Base-by-base conservation (phyloP, 192 early-diverging fungal species). In the Pilaira anomala region DNA sequence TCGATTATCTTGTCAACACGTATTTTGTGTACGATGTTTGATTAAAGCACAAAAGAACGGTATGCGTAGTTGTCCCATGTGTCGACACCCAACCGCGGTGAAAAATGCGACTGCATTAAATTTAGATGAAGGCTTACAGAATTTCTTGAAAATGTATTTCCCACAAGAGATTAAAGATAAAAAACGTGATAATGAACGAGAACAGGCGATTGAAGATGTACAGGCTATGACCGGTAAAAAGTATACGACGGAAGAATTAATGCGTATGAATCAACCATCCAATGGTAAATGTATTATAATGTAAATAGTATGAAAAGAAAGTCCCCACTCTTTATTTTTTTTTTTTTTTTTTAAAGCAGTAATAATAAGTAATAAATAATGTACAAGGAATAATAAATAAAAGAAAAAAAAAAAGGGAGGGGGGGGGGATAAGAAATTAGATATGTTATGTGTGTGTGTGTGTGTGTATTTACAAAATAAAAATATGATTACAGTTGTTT, bases 11-110 rank as follows among this genome's bases (percentile, higher is more conserved):
- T 94, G 92, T 77, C 65, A 69, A 0, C 92, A 94, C 57, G 76
- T 91, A 8, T 94, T 89, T 60, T 94, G 92, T 69, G 83, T 90
- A 3, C 82, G 88, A 3, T 94, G 92, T 52, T 62, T 94, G 21
- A 80, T 94, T 49, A 90, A 92, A 56, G 86, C 89, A 1, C 84
- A 86, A 30, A 60, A 74, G 7, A 78, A 86, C 24, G 66, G 68
- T 7, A 87, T 92, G 75, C 58, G 67, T 46, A 76, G 89, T 71
- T 94, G 92, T 62, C 92, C 92, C 0, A 51, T 94, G 8, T 94
- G 92, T 54, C 84, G 92, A 7, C 65, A 79, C 19, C 50, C 70
- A 29, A 76, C 77, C 41, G 86, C 88, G n/a, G 78, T 94, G 0
- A 60, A 73, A 18, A 73, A 72, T 0, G 92, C 89, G 0, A 72